A percentile compares a stretch with the other conserved stretches of the same genome.
Conservation (phyloP, 331 rosid species). For the Quercus phellos region DNA sequence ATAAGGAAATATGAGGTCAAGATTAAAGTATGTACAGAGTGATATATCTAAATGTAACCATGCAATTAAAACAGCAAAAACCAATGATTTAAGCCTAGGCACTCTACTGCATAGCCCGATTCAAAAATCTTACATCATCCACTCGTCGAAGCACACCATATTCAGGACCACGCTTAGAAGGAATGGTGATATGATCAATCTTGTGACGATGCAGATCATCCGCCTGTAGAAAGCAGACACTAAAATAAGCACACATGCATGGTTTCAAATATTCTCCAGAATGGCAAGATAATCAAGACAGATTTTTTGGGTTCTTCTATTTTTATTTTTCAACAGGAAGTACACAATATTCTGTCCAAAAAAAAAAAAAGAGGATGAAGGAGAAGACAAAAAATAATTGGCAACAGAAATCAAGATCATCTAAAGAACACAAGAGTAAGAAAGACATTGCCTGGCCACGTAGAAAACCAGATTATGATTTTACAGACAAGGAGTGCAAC, state of each 20-base stretch:
- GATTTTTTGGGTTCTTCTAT: too few relatives aligned
- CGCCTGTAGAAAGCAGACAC: slow-evolving; percentile 44
- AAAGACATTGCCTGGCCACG: too few relatives aligned
- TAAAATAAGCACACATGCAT: slow-evolving; percentile 16
- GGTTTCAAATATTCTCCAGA: background rate
- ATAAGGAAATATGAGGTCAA: background rate
- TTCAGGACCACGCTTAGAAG: slow-evolving; percentile 62
- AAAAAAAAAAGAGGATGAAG: background rate
- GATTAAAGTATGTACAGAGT: background rate
- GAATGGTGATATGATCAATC: slow-evolving; percentile 88
- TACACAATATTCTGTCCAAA: too few relatives aligned
- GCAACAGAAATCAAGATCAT: background rate
- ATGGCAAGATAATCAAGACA: background rate
- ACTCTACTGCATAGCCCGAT: slow-evolving; percentile 4
- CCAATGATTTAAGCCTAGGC: background rate
- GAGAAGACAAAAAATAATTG: background rate
- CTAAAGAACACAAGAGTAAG: too few relatives aligned
- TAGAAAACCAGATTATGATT: background rate
- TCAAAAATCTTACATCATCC: slow-evolving; percentile 66
- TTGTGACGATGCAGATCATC: slow-evolving; percentile 94
- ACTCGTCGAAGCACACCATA: slow-evolving; percentile 76
- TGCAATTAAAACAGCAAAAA: background rate
- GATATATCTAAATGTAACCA: background rate
- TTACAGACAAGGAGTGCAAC: background rate
- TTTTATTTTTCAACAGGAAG: too few relatives aligned